These are phyloP conservation scores for Fusarium sp. DNA, from an alignment of 2,329 filamentous ascomycete genomes.

Conservation along the genomic window DNA sequence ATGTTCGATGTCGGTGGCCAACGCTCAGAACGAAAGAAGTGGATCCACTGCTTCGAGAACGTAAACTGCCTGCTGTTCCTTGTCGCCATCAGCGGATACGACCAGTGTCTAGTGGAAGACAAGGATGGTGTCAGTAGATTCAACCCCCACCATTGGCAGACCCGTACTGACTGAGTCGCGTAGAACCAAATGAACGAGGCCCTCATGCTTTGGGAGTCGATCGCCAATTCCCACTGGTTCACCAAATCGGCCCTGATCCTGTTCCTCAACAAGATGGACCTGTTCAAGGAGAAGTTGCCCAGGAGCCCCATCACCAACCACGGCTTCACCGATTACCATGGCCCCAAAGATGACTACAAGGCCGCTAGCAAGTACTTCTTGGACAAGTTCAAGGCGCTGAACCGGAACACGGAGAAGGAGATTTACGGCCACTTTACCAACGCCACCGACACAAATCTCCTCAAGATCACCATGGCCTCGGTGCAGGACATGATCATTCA, in stretches of 20 bases:
- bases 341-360: conserved; percentile 73
- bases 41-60: conserved; percentile 96
- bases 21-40: conserved; percentile 93
- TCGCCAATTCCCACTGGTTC: conserved; percentile 88
- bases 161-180: conserved; percentile 16
- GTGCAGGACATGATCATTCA: conserved; percentile 90
- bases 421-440: conserved; percentile 70
- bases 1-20: conserved; percentile 98
- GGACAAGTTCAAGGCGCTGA: conserved; percentile 79
- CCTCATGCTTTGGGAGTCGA: conserved; percentile 84
- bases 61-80: conserved; percentile 92
- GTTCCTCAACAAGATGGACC: conserved; percentile 87
- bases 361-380: conserved; percentile 81
- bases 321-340: conserved; percentile 80
- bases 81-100: conserved; percentile 94
- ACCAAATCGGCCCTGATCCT: conserved; percentile 81
- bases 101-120: conserved; percentile 95
- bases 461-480: conserved; percentile 86
- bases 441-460: conserved; percentile 72
- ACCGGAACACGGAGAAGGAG: conserved; percentile 70
- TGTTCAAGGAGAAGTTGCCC: conserved; percentile 79
- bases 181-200: conserved; percentile 93
- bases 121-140: conserved; percentile 83
- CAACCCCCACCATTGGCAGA: background rate
- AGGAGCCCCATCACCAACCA: conserved; percentile 75